phyloP scores from a whole-genome alignment of 2,329 filamentous ascomycete genomes.

The Beauveria sp. region DNA sequence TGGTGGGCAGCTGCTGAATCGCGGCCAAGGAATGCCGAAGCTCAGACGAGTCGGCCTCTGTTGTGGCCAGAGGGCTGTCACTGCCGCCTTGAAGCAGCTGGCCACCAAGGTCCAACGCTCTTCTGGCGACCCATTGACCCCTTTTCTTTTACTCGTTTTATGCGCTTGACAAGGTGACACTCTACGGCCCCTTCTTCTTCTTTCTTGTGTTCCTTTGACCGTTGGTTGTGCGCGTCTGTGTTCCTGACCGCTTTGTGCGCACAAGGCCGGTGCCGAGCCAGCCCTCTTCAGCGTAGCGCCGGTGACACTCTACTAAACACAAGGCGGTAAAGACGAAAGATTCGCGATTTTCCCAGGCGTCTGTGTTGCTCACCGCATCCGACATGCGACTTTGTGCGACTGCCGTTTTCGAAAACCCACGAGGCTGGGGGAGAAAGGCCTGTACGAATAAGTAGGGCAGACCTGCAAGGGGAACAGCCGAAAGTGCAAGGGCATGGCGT shows the following conservation, averaged over 20 bases:
- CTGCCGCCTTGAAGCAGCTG: not conserved
- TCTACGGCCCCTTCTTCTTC: not conserved
- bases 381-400: not conserved
- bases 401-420: not conserved
- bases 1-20: not conserved
- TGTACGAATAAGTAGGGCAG: not conserved
- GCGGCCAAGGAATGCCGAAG: not conserved
- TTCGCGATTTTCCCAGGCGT: not conserved
- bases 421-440: not conserved
- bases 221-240: not conserved
- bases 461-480: not conserved
- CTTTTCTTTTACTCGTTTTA: slow-evolving; percentile 5
- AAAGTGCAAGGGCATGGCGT: not conserved
- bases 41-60: not conserved
- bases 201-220: slow-evolving; percentile 1
- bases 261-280: not conserved
- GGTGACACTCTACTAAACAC: not conserved
- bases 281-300: not conserved
- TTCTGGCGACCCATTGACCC: not conserved
- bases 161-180: not conserved
- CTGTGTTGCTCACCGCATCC: not conserved
- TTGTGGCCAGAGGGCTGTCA: not conserved
- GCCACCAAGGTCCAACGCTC: not conserved
- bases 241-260: slow-evolving; percentile 2
- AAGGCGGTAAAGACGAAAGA: slow-evolving; percentile 4